Conservation (phyloP, 148 eudicot genomes). For the Vaccinium corymbosum region DNA sequence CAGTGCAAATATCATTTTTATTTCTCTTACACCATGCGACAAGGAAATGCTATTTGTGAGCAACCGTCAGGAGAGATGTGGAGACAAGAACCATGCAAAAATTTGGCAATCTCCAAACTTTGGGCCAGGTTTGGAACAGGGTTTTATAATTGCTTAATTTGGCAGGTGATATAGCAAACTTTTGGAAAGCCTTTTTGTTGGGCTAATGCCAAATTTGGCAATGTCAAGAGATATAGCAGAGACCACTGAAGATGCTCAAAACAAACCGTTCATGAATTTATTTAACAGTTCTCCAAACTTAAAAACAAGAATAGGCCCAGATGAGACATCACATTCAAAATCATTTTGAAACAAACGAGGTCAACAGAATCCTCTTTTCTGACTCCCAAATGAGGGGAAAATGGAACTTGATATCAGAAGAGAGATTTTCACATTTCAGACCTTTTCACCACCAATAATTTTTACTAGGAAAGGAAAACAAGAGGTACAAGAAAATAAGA, state of each 20-base stretch:
- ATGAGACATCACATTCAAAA: background rate
- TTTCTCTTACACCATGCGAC: background rate
- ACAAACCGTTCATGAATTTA: background rate
- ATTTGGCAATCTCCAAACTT: background rate
- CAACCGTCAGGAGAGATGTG: background rate
- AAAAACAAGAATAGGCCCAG: background rate
- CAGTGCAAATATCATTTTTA: background rate
- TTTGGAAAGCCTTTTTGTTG: background rate
- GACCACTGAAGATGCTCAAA: background rate
- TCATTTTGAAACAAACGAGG: background rate
- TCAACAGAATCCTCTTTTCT: background rate
- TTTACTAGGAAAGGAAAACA: background rate
- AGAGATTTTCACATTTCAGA: background rate
- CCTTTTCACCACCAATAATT: background rate
- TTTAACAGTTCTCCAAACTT: background rate
- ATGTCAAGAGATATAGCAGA: background rate
- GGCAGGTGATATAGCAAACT: background rate
- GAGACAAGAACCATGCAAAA: background rate
- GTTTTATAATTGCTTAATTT: background rate
- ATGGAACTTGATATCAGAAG: conserved; percentile 1
- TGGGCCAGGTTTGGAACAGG: background rate
- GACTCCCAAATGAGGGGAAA: background rate
- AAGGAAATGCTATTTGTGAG: background rate
- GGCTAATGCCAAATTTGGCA: background rate
- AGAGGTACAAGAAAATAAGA: background rate